Conservation (phyloP, 2,329 filamentous ascomycete genomes). For the Tolypocladium guangdongense region DNA sequence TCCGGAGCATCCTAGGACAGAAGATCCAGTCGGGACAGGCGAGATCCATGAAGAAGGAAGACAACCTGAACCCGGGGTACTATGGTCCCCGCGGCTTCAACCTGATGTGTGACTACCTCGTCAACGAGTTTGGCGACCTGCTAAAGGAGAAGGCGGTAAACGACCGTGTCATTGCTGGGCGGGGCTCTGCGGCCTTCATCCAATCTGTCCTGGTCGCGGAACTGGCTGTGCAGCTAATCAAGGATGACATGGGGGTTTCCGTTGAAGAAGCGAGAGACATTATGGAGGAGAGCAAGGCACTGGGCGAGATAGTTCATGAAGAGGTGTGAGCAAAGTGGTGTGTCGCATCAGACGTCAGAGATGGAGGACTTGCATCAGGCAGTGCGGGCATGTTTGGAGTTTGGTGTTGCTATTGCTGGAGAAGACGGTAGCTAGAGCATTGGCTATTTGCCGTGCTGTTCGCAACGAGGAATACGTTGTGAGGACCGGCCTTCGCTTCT, state of each 20-base stretch:
- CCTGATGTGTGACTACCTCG: constrained; percentile 60
- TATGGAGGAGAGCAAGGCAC: constrained; percentile 52
- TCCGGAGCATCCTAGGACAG: constrained; percentile 42
- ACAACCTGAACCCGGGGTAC: constrained; percentile 62
- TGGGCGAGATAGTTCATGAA: constrained; percentile 59
- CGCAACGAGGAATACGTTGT: neutral
- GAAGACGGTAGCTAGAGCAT: neutral
- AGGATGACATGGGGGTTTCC: constrained; percentile 41
- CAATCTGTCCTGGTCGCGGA: constrained; percentile 72
- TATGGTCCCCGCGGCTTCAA: constrained; percentile 68
- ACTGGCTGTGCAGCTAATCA: constrained; percentile 41
- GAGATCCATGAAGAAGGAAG: constrained; percentile 47
- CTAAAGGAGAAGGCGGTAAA: constrained; percentile 51
- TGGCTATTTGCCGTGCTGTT: neutral
- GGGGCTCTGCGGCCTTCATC: constrained; percentile 58
- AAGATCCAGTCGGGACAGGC: constrained; percentile 46
- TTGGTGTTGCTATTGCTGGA: neutral
- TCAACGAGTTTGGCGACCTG: constrained; percentile 44
- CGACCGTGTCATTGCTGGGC: constrained; percentile 54
- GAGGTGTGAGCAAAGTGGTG: constrained; percentile 26
- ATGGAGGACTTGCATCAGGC: neutral
- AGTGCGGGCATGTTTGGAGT: neutral
- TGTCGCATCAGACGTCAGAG: neutral
- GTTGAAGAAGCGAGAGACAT: constrained; percentile 38
- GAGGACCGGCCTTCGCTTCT: neutral